A percentile compares a stretch with the other conserved stretches of the same genome.
phyloP scores from a whole-genome alignment of 805 yeast genomes.

The Candida tallmaniae region DNA sequence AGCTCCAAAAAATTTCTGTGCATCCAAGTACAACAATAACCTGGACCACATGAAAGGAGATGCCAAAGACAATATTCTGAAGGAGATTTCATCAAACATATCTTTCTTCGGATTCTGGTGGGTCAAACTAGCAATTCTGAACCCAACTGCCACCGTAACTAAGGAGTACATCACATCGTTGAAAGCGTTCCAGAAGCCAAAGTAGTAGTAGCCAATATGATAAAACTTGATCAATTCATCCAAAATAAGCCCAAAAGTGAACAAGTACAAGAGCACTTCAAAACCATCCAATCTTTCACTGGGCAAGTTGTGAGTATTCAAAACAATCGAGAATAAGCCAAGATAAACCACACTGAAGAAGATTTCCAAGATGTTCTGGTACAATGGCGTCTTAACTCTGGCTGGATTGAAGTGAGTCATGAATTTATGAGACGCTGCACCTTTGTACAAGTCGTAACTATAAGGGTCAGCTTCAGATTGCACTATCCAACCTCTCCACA shows the following conservation, averaged over 20 bases:
- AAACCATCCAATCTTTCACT: constrained; percentile 30
- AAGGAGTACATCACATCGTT: constrained; percentile 66
- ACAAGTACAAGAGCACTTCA: constrained; percentile 58
- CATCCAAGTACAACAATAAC: constrained; percentile 69
- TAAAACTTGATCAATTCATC: constrained; percentile 72
- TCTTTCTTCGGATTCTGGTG: constrained; percentile 18
- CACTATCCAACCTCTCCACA: constrained; percentile 91
- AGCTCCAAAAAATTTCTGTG: constrained; percentile 78
- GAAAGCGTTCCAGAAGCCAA: constrained; percentile 76
- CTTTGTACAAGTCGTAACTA: constrained; percentile 61
- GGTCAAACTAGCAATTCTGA: constrained; percentile 46
- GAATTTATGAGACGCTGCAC: constrained; percentile 51
- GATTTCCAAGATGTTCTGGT: constrained; percentile 74
- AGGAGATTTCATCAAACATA: constrained; percentile 53
- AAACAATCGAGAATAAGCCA: constrained; percentile 54
- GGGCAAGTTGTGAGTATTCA: constrained; percentile 51
- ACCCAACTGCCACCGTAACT: constrained; percentile 46
- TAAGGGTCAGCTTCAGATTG: constrained; percentile 69
- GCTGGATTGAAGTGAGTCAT: constrained; percentile 72
- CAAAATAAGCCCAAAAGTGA: constrained; percentile 59
- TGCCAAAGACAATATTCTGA: constrained; percentile 68
- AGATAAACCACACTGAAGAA: constrained; percentile 61
- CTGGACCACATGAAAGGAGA: constrained; percentile 89
- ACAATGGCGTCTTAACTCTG: constrained; percentile 77
- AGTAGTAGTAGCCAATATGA: constrained; percentile 67